Conservation (phyloP, 768 basidiomycete species). For the Leccinum obscurum region DNA sequence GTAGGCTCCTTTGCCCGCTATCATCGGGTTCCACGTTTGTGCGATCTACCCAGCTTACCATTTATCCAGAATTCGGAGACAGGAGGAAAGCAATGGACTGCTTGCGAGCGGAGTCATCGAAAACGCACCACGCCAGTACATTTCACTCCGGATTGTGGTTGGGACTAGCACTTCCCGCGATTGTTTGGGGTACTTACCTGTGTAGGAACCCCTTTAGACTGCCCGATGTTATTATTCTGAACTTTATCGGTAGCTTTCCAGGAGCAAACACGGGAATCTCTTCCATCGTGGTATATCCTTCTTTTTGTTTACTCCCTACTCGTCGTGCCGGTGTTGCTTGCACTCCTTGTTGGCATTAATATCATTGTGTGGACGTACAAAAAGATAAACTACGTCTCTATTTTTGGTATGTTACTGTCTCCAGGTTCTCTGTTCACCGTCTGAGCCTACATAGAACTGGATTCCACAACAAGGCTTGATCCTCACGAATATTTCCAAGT, state of each 20-base stretch:
- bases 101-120: constrained; percentile 56
- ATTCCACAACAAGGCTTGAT: constrained; percentile 71
- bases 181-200: constrained; percentile 66
- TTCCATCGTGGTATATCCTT: constrained; percentile 72
- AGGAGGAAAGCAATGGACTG: constrained; percentile 71
- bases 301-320: constrained; percentile 78
- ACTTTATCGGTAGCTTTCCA: constrained; percentile 48
- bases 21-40: background rate
- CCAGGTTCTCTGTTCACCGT: background rate
- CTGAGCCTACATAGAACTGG: constrained; percentile 49
- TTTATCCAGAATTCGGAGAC: constrained; percentile 57
- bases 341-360: constrained; percentile 78
- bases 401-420: constrained; percentile 62
- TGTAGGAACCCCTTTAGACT: constrained; percentile 19
- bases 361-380: constrained; percentile 71
- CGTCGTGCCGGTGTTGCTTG: constrained; percentile 72
- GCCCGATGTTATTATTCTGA: background rate
- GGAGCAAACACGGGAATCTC: constrained; percentile 43
- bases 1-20: constrained; percentile 41
- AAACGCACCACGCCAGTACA: constrained; percentile 70
- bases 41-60: background rate
- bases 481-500: constrained; percentile 77
- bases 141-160: constrained; percentile 74
- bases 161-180: constrained; percentile 70
- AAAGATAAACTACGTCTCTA: constrained; percentile 89